phyloP scores from a whole-genome alignment of 179 eudicot genomes.

The Pouteria campechiana region DNA sequence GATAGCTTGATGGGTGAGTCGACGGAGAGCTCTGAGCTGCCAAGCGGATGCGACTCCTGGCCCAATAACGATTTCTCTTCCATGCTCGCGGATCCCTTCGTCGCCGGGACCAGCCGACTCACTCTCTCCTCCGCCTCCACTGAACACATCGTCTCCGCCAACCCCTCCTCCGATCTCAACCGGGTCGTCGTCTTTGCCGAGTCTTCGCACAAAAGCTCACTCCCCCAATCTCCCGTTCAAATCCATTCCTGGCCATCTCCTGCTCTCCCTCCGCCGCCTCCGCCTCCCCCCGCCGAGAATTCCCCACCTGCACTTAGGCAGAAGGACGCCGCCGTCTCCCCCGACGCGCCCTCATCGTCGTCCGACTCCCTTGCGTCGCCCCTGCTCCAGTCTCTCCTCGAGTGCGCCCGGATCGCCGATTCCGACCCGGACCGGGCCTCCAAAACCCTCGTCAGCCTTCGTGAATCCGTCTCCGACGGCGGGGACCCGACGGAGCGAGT shows the following conservation, averaged over 20 bases:
- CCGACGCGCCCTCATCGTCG: slow-evolving; percentile 11
- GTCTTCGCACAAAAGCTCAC: slow-evolving; percentile 21
- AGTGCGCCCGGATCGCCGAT: slow-evolving; percentile 41
- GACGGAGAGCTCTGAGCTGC: slow-evolving; percentile 23
- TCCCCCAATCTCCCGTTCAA: neutral
- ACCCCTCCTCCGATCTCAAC: slow-evolving; percentile 50
- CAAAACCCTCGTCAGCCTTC: slow-evolving; percentile 31
- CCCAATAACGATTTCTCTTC: slow-evolving; percentile 26
- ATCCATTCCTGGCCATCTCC: slow-evolving; percentile 15
- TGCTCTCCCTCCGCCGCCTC: slow-evolving; percentile 10
- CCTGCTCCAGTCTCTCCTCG: slow-evolving; percentile 29
- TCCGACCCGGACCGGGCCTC: slow-evolving; percentile 35
- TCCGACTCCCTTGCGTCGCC: slow-evolving; percentile 26
- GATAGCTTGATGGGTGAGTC: slow-evolving; percentile 61
- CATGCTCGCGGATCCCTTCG: slow-evolving; percentile 38
- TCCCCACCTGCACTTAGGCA: neutral
- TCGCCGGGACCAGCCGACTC: slow-evolving; percentile 33
- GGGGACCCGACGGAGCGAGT: slow-evolving; percentile 67
- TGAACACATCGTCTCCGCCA: slow-evolving; percentile 19
- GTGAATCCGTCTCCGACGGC: slow-evolving; percentile 21
- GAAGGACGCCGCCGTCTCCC: slow-evolving; percentile 11
- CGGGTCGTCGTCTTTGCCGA: slow-evolving; percentile 33
- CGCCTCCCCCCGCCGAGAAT: neutral
- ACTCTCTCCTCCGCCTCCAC: slow-evolving; percentile 17
- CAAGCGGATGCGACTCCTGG: slow-evolving; percentile 42